These are phyloP conservation scores for Naganishia sp. DNA, from an alignment of 1,284 basidiomycete genomes.

Conservation along the genomic window DNA sequence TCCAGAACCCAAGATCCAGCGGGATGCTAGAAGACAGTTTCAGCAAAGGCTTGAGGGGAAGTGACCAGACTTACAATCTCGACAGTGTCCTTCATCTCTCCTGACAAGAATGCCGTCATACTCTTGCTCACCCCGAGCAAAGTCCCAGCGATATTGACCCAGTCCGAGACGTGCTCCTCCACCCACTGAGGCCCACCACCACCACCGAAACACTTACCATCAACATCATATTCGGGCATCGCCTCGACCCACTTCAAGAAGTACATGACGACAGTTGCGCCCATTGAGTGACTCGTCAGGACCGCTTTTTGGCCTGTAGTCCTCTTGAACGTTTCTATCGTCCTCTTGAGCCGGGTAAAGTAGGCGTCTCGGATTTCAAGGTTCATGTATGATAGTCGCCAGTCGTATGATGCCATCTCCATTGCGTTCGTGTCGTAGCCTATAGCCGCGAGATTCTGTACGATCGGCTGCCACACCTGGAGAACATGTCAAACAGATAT, in stretches of 20 bases:
- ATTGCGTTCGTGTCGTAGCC: conserved; percentile 91
- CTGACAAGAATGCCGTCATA: conserved; percentile 91
- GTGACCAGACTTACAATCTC: conserved; percentile 56
- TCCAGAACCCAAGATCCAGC: conserved; percentile 60
- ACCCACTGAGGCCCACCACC: conserved; percentile 87
- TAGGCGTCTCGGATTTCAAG: conserved; percentile 88
- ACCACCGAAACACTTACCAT: conserved; percentile 63
- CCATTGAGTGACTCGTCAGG: conserved; percentile 83
- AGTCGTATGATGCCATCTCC: conserved; percentile 83
- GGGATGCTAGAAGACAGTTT: conserved; percentile 50
- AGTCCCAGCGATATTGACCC: conserved; percentile 83
- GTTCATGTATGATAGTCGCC: conserved; percentile 66
- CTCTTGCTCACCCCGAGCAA: conserved; percentile 79
- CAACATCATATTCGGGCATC: conserved; percentile 51
- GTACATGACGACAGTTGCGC: conserved; percentile 62
- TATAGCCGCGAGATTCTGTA: conserved; percentile 85
- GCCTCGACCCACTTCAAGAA: conserved; percentile 92
- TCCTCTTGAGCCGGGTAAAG: conserved; percentile 81
- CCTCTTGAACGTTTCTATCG: conserved; percentile 77
- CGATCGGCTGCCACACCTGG: conserved; percentile 58
- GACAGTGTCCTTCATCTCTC: conserved; percentile 94
- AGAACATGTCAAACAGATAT: neutral
- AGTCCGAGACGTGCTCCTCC: conserved; percentile 81
- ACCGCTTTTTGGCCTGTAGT: conserved; percentile 80
- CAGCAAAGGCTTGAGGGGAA: neutral